Conservation (phyloP, 306 rosid species). For the Glycine latifolia region DNA sequence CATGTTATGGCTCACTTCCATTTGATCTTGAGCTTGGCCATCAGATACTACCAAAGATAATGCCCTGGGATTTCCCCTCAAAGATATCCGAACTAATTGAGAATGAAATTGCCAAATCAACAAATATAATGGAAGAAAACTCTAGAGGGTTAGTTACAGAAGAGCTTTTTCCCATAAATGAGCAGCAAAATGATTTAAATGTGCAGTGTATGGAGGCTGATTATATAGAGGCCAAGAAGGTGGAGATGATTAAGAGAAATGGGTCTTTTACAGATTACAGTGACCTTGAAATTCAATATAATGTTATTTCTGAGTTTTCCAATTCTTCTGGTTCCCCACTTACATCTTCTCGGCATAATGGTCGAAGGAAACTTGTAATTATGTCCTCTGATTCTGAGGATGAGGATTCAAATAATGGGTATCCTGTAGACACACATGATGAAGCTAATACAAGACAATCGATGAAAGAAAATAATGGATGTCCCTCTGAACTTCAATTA, state of each 20-base stretch:
- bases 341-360: conserved; percentile 50
- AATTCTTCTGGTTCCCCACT: conserved; percentile 61
- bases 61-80: conserved; percentile 96
- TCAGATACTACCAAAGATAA: conserved; percentile 74
- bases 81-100: conserved; percentile 74
- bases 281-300: conserved; percentile 65
- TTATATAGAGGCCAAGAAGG: conserved; percentile 70
- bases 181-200: conserved; percentile 48
- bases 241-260: conserved; percentile 77
- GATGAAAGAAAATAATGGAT: conserved; percentile 45
- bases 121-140: conserved; percentile 59
- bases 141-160: conserved; percentile 52
- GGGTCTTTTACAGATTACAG: conserved; percentile 61
- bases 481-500: conserved; percentile 46
- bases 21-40: conserved; percentile 82
- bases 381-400: conserved; percentile 96
- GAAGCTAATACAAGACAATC: conserved; percentile 48
- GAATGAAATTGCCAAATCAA: conserved; percentile 60
- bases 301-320: conserved; percentile 57
- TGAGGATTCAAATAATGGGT: conserved; percentile 49
- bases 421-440: conserved; percentile 42
- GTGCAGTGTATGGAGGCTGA: conserved; percentile 49
- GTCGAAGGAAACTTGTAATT: conserved; percentile 71
- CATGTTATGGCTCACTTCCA: conserved; percentile 58
- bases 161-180: conserved; percentile 52